Percentiles rank a stretch among this genome's conserved stretches.
These are phyloP conservation scores for Rhizopogon salebrosus DNA, from an alignment of 768 basidiomycete genomes.

Conservation along the genomic window DNA sequence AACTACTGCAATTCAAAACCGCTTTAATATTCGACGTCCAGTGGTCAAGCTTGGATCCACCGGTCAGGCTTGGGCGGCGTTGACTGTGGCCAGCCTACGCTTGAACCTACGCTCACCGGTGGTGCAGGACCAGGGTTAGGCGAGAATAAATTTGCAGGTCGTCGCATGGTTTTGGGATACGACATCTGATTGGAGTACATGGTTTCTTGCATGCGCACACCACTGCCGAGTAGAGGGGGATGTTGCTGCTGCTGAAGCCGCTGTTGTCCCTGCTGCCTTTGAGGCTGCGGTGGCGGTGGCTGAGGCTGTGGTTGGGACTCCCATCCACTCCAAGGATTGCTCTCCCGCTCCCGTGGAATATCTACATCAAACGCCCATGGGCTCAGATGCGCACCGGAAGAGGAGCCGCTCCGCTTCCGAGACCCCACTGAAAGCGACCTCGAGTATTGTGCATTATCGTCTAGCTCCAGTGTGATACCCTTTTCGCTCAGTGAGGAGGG, in stretches of 20 bases:
- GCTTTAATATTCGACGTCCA: not conserved
- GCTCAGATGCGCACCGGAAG: slow-evolving; percentile 16
- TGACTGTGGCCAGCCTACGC: slow-evolving; percentile 2
- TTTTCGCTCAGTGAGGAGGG: slow-evolving; percentile 43
- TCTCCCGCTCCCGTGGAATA: slow-evolving; percentile 17
- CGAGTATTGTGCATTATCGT: slow-evolving; percentile 37
- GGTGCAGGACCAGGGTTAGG: slow-evolving; percentile 29
- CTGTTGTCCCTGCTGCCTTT: slow-evolving; percentile 25
- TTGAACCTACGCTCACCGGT: slow-evolving; percentile 27
- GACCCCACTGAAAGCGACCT: slow-evolving; percentile 14
- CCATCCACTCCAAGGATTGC: slow-evolving; percentile 21
- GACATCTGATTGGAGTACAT: not conserved
- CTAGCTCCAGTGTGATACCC: slow-evolving; percentile 42
- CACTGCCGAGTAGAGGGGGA: slow-evolving; percentile 33
- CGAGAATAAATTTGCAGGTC: slow-evolving; percentile 51
- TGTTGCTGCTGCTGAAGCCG: slow-evolving; percentile 17
- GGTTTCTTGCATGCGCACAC: slow-evolving; percentile 47
- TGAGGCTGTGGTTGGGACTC: slow-evolving; percentile 9
- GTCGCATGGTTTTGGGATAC: slow-evolving; percentile 27
- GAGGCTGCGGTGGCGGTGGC: slow-evolving; percentile 16
- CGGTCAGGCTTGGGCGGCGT: not conserved
- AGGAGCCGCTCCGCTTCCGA: slow-evolving; percentile 25
- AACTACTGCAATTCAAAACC: not conserved
- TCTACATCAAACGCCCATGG: slow-evolving; percentile 27
- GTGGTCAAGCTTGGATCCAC: not conserved